Base-by-base conservation (phyloP, 2,329 filamentous ascomycete species). In the Camillea tinctor region DNA sequence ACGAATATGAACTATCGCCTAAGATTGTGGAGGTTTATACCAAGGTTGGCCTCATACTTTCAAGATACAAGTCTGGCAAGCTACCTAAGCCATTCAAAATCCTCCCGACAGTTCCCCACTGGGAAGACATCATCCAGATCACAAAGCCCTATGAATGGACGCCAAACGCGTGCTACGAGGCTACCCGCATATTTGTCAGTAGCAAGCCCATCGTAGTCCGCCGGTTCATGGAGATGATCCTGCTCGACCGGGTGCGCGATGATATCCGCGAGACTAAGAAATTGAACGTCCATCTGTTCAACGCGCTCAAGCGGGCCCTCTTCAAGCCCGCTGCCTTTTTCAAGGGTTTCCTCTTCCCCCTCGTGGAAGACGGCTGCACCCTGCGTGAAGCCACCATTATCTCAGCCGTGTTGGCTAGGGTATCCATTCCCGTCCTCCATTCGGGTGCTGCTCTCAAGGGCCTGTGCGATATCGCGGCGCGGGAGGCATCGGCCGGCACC, bases 31-130 rank as follows among this genome's bases (percentile, higher is more conserved):
- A 98, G 72, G 94, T 97, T 17, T 98, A 96, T 75, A 90, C 90
- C 62, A 96, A 97, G 79, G 88, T 97, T 68, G 94, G 93, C 62
- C 82, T 93, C 66, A 89, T 98, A 62, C 84, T 99, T 60, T 93
- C 92, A 23, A 87, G 94, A 65, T 98, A 97, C 81, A 97, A 96
- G 77, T 94, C 91, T 15, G 95, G 95, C n/a, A 94, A 94, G 66
- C 84, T 99, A 30, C 95, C 95, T 20, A 99, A 99, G 77, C 94
- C 94, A 0, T 96, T 99, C 83, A 98, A 98, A 77, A 93, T 98
- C 65, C 84, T 99, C 8, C 95, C 95, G 2, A 93, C 93, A 0
- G 86, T 98, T 15, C 93, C 93, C 7, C 87, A 95, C 70, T 98
- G 93, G 93, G 91, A 95, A 72, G 90, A 92, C 20, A 90, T 97